phyloP scores from a whole-genome alignment of 768 basidiomycete species.

The Mycena maculata region DNA sequence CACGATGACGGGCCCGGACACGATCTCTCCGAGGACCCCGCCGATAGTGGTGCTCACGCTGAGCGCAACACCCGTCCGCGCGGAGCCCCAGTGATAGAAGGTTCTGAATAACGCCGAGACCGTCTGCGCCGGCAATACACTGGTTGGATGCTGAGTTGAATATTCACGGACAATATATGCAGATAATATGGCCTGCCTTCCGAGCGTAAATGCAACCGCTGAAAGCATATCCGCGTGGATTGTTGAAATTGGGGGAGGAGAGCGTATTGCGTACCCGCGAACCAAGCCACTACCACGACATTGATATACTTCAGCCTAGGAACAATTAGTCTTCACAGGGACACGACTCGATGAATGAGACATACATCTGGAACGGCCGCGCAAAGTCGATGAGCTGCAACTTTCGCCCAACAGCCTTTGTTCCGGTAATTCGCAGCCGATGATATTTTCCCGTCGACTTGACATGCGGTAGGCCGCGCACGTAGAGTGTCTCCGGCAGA shows the following conservation, averaged over 20 bases:
- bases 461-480: slow-evolving; percentile 9
- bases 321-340: not conserved
- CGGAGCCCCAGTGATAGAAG: slow-evolving; percentile 33
- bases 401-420: not conserved
- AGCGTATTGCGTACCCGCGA: slow-evolving; percentile 9
- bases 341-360: not conserved
- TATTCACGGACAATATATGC: not conserved
- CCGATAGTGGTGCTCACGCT: slow-evolving; percentile 35
- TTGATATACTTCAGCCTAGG: slow-evolving; percentile 32
- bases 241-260: not conserved
- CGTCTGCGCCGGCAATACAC: slow-evolving; percentile 37
- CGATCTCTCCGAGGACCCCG: slow-evolving; percentile 34
- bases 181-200: slow-evolving; percentile 20
- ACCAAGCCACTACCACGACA: slow-evolving; percentile 27
- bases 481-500: slow-evolving; percentile 34
- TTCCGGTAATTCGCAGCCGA: slow-evolving; percentile 28
- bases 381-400: slow-evolving; percentile 31
- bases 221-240: not conserved
- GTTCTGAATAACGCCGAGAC: slow-evolving; percentile 34
- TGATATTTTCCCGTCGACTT: slow-evolving; percentile 18
- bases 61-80: slow-evolving; percentile 33
- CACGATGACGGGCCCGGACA: slow-evolving; percentile 37
- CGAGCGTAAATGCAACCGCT: slow-evolving; percentile 37
- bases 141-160: not conserved
- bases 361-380: slow-evolving; percentile 34